Conservation (phyloP, 768 basidiomycete species). For the Paxillus rubicundulus region DNA sequence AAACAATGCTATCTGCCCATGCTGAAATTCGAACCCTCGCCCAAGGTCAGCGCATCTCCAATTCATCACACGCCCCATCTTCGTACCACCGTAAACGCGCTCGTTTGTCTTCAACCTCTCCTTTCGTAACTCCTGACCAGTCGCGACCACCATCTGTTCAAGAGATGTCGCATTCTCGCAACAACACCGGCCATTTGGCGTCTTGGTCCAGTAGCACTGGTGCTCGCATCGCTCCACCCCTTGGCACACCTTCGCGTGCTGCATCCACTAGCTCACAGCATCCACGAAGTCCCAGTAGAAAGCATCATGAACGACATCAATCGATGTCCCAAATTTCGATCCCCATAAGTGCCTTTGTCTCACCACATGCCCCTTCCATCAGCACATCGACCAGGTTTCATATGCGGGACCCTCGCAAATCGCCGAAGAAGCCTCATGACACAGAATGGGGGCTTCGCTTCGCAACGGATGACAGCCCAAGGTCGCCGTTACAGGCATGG, state of each 20-base stretch:
- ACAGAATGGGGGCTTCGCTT: conserved; percentile 65
- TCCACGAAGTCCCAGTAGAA: conserved; percentile 25
- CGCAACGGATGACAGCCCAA: conserved; percentile 50
- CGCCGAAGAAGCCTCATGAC: conserved; percentile 48
- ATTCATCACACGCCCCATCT: conserved; percentile 61
- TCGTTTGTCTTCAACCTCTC: conserved; percentile 46
- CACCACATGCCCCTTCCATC: conserved; percentile 76
- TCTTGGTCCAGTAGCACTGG: conserved; percentile 38
- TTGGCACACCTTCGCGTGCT: conserved; percentile 38
- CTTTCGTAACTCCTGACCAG: conserved; percentile 31
- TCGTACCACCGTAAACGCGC: conserved; percentile 73
- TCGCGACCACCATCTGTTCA: conserved; percentile 31
- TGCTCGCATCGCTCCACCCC: conserved; percentile 22
- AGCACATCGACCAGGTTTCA: conserved; percentile 59
- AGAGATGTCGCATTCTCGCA: conserved; percentile 21
- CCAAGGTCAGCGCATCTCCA: conserved; percentile 54
- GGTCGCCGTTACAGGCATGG: conserved; percentile 67
- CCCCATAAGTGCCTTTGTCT: conserved; percentile 73
- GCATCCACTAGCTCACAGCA: conserved; percentile 35
- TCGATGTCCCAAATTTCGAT: conserved; percentile 74
- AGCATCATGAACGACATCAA: conserved; percentile 38
- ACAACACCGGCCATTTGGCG: conserved; percentile 19
- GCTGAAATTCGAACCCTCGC: conserved; percentile 19
- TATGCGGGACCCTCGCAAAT: conserved; percentile 77
- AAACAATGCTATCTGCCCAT: conserved; percentile 21